A percentile compares a stretch with the other conserved stretches of the same genome.
Evolutionary conservation across 2,329 filamentous ascomycete genomes (phyloP).

Genomic region (Hypomyces perniciosus): DNA sequence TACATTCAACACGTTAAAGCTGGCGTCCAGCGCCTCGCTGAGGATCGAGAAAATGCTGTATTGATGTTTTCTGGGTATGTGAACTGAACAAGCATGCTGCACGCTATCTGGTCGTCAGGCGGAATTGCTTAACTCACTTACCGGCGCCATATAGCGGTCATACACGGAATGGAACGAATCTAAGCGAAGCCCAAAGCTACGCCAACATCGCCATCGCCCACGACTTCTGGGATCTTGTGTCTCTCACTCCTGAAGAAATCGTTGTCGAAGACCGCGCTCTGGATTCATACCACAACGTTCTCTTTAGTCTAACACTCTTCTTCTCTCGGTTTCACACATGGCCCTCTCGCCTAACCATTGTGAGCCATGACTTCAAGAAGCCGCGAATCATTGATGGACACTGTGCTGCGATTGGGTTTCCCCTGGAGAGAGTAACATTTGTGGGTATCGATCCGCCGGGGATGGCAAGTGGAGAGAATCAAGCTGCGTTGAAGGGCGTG

Average conservation of each 20-base stretch:
- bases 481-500: conserved; percentile 37
- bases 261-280: conserved; percentile 65
- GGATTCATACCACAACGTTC: conserved; percentile 79
- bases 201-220: conserved; percentile 44
- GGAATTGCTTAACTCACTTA: not conserved
- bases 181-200: conserved; percentile 61
- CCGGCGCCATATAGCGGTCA: conserved; percentile 45
- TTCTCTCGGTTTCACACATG: conserved; percentile 38
- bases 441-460: conserved; percentile 60
- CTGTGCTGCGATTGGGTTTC: conserved; percentile 55
- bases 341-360: conserved; percentile 53
- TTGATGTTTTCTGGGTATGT: conserved; percentile 68
- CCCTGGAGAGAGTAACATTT: conserved; percentile 40
- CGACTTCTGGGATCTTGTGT: conserved; percentile 36
- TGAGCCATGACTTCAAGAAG: conserved; percentile 66
- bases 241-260: conserved; percentile 27
- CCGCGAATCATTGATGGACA: conserved; percentile 58
- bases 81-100: not conserved
- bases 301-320: conserved; percentile 62
- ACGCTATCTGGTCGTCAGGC: too few relatives aligned
- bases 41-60: conserved; percentile 38
- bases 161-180: conserved; percentile 50
- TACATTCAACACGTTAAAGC: conserved; percentile 70
- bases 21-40: conserved; percentile 49
- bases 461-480: conserved; percentile 30